These are phyloP conservation scores for Oehlia diaphana DNA, from an alignment of 192 early-diverging fungal species.

Conservation along the genomic window DNA sequence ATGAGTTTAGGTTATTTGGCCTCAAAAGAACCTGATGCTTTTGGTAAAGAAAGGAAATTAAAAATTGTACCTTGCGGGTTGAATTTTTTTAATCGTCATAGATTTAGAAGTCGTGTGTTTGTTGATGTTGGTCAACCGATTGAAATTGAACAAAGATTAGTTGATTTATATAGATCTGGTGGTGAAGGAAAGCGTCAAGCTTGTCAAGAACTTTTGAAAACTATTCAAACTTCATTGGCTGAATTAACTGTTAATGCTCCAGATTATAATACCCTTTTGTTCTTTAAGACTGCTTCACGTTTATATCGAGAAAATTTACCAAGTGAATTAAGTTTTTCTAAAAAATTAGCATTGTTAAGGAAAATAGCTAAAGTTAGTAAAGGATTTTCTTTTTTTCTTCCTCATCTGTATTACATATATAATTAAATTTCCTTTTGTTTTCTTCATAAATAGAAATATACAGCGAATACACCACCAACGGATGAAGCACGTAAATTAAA, in stretches of 20 bases:
- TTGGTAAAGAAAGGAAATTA: constrained; percentile 27
- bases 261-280: constrained; percentile 40
- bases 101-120: constrained; percentile 46
- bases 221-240: constrained; percentile 38
- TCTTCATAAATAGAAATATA: constrained; percentile 20
- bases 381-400: neutral
- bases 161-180: constrained; percentile 38
- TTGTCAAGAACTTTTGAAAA: constrained; percentile 42
- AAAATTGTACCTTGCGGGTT: constrained; percentile 45
- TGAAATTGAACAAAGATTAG: constrained; percentile 35
- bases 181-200: constrained; percentile 42
- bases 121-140: constrained; percentile 38
- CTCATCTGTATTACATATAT: neutral
- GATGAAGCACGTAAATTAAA: constrained; percentile 30
- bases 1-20: constrained; percentile 46
- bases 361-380: constrained; percentile 36
- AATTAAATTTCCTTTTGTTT: constrained; percentile 2
- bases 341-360: constrained; percentile 40
- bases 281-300: constrained; percentile 43
- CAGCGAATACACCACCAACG: constrained; percentile 21
- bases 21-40: constrained; percentile 29
- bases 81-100: constrained; percentile 50
- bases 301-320: constrained; percentile 32
- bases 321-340: constrained; percentile 35
- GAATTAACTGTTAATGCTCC: constrained; percentile 45